These are phyloP conservation scores for Spencermartinsiella ligniputridi DNA, from an alignment of 1,139 yeast species.

Conservation along the genomic window DNA sequence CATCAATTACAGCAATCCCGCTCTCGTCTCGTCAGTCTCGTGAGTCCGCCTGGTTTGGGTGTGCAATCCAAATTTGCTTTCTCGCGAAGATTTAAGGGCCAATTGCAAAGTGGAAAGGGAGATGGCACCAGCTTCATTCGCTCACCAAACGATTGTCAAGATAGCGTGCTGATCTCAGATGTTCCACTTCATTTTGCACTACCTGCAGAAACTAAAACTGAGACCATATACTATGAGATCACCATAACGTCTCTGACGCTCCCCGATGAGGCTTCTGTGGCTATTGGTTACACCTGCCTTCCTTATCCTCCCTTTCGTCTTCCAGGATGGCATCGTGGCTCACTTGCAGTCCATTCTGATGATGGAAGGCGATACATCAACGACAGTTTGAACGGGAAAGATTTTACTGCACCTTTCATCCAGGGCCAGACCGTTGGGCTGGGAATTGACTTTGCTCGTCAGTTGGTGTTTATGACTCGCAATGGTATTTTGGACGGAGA, in stretches of 20 bases:
- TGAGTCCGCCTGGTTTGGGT: constrained; percentile 20
- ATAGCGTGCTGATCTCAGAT: constrained; percentile 22
- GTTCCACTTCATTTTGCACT: constrained; percentile 22
- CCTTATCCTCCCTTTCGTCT: constrained; percentile 30
- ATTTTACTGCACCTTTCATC: constrained; percentile 21
- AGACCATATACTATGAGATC: constrained; percentile 25
- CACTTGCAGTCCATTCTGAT: constrained; percentile 30
- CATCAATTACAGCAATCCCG: constrained; percentile 10
- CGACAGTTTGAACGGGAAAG: constrained; percentile 25
- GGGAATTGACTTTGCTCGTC: constrained; percentile 24
- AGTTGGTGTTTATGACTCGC: constrained; percentile 20
- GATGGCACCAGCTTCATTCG: constrained; percentile 18
- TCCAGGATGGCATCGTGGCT: constrained; percentile 33
- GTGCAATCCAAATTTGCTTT: constrained; percentile 14
- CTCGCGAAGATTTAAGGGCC: constrained; percentile 21
- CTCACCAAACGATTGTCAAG: constrained; percentile 17
- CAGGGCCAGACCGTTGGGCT: constrained; percentile 27
- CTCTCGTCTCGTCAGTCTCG: constrained; percentile 13
- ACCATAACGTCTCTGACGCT: constrained; percentile 22
- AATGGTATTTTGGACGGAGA: constrained; percentile 23
- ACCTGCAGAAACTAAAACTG: constrained; percentile 7
- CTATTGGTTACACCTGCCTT: constrained; percentile 26
- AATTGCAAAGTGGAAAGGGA: constrained; percentile 15
- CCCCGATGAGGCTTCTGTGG: constrained; percentile 22
- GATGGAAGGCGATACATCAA: constrained; percentile 30